Conservation (phyloP, 1,139 yeast species). For the Suhomyces kunorum region DNA sequence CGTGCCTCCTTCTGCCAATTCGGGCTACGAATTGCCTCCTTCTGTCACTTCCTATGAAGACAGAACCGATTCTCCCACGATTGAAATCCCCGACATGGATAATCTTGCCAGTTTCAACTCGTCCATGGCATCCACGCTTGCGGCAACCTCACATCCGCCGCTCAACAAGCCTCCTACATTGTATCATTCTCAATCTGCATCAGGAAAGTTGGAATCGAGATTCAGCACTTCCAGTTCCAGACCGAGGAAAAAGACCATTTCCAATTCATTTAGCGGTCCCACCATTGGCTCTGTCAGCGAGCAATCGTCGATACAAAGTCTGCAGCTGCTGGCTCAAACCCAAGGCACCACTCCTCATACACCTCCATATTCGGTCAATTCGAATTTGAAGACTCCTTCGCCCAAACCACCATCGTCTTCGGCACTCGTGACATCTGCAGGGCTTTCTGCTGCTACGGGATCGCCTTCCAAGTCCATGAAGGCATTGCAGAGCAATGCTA, state of each 20-base stretch:
- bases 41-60: constrained; percentile 14
- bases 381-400: constrained; percentile 36
- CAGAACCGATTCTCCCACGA: constrained; percentile 45
- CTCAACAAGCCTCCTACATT: constrained; percentile 53
- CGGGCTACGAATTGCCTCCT: constrained; percentile 9
- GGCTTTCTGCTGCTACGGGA: constrained; percentile 22
- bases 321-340: constrained; percentile 6
- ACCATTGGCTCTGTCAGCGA: constrained; percentile 10
- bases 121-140: constrained; percentile 9
- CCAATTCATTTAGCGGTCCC: constrained; percentile 33
- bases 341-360: constrained; percentile 32
- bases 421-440: constrained; percentile 20
- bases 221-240: constrained; percentile 26
- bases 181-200: constrained; percentile 51
- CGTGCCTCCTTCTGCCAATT: background rate
- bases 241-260: constrained; percentile 43
- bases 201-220: constrained; percentile 44
- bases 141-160: constrained; percentile 26
- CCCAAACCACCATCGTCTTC: constrained; percentile 40
- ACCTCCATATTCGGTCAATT: constrained; percentile 34
- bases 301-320: background rate
- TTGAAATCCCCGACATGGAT: constrained; percentile 50
- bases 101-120: constrained; percentile 29
- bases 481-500: constrained; percentile 47
- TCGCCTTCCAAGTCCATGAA: constrained; percentile 59